Base-by-base conservation (phyloP, 768 basidiomycete genomes). In the Serendipita sp. region DNA sequence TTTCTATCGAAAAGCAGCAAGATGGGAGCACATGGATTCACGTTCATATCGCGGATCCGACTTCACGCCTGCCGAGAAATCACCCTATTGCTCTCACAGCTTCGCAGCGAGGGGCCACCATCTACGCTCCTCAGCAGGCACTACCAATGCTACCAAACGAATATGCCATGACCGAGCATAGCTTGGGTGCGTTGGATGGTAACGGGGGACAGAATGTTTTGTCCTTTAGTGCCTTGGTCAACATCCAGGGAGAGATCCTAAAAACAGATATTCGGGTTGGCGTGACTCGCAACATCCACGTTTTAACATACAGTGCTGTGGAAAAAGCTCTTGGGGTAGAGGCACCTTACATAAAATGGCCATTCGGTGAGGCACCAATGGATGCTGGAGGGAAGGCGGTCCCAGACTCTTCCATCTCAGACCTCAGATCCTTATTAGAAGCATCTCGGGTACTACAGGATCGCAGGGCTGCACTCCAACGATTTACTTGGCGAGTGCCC, bases 21-120 rank as follows among this genome's bases (percentile, higher is more conserved):
- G 79, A 77, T 16, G 53, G 53, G 11, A 77, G 72, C 20, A 70
- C 74, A 48, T 98, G 96, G 95, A 70, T 95, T 11, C 94, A 97
- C 68, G 77, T 86, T 26, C 96, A 98, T 70, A 79, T 99, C 62
- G 94, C 96, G 9, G 96, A 99, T 71, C 94, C 94, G 0, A 91
- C 90, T 1, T 76, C 84, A 11, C 66, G 86, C 53, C 77, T 99
- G 26, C 85, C 84, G 20, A 88, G 87, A 0, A 77, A 77, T 0
- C 86, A 94, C 70, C 66, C 74, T 3, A 69, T 92, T 2, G 78
- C 86, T 0, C 72, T 75, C 28, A 72, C 75, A 3, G 94, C 94
- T 0, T 74, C 77, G 3, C 68, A 74, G 48, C 74, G 76, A 63
- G 75, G 74, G 2, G 70, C 77, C 45, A 79, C 88, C 0, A 68